phyloP scores from a whole-genome alignment of 23 red algal species.

The Gracilaria caudata region DNA sequence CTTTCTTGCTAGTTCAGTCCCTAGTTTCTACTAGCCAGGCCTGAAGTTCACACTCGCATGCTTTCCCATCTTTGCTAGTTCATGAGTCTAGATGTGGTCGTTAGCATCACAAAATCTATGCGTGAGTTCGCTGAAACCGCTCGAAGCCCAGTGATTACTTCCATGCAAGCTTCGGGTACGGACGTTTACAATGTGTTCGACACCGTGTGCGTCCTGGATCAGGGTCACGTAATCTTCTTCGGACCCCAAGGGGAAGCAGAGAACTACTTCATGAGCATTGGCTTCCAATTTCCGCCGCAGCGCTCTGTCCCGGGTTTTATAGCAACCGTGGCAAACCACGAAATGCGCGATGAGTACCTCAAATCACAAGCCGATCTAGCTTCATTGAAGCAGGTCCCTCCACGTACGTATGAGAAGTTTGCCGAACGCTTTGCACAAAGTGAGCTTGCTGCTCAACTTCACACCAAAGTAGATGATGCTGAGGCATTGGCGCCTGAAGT shows the following conservation, averaged over 20 bases:
- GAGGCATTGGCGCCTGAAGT: conserved; percentile 32
- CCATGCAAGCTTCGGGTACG: too few species aligned
- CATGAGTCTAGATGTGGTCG: too few species aligned
- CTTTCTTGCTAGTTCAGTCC: too few species aligned
- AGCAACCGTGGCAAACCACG: conserved; percentile 71
- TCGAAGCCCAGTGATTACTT: too few species aligned
- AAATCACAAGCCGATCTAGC: background rate
- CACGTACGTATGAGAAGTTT: background rate
- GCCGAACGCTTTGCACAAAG: too few species aligned
- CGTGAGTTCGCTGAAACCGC: too few species aligned
- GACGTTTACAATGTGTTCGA: too few species aligned
- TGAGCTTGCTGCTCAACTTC: background rate
- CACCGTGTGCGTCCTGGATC: conserved; percentile 81
- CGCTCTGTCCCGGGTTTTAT: conserved; percentile 92
- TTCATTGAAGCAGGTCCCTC: background rate
- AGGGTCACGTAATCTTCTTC: conserved; percentile 89
- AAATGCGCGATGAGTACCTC: conserved; percentile 23
- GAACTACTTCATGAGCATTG: conserved; percentile 74
- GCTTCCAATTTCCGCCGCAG: conserved; percentile 71
- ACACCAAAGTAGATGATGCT: background rate
- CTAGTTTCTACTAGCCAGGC: too few species aligned
- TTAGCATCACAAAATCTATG: too few species aligned
- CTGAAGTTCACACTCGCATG: too few species aligned
- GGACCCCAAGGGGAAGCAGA: conserved; percentile 74
- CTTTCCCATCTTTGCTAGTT: background rate